Evolutionary conservation across 23 red algal genomes (phyloP).

Genomic region (Gracilaria caudata): DNA sequence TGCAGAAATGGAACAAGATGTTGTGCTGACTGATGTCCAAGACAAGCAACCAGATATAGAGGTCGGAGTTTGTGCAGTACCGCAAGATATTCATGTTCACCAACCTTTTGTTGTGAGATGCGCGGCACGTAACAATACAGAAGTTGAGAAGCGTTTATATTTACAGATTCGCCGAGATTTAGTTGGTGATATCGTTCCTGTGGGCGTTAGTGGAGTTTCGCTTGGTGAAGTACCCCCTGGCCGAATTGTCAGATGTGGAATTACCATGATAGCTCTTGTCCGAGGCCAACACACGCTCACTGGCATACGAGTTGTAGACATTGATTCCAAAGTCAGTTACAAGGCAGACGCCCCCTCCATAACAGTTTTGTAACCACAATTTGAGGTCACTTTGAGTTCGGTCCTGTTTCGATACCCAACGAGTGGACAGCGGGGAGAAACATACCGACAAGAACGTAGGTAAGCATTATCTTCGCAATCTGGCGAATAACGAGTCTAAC

Average conservation of each 20-base stretch:
- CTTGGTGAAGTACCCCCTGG: conserved; percentile 66
- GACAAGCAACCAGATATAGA: conserved; percentile 41
- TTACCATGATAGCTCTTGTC: conserved; percentile 72
- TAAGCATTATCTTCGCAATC: neutral
- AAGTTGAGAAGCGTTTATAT: conserved; percentile 45
- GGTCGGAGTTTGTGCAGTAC: conserved; percentile 64
- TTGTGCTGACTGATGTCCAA: conserved; percentile 19
- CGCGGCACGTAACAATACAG: conserved; percentile 56
- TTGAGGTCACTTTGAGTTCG: neutral
- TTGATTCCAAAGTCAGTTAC: conserved; percentile 68
- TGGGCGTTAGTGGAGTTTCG: conserved; percentile 73
- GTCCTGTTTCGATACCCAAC: neutral
- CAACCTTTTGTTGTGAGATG: conserved; percentile 72
- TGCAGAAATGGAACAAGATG: conserved; percentile 52
- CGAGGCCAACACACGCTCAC: conserved; percentile 63
- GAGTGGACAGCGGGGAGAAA: no score
- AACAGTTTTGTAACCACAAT: conserved; percentile 15
- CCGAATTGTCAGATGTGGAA: conserved; percentile 30
- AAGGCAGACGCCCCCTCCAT: conserved; percentile 53
- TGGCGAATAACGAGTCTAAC: neutral
- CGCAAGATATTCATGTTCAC: conserved; percentile 56
- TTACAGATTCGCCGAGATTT: conserved; percentile 77
- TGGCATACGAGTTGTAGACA: conserved; percentile 70
- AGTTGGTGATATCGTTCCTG: conserved; percentile 68
- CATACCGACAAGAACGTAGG: neutral